Conservation (phyloP, 2,329 filamentous ascomycete genomes). For the Botrytis paeoniae region DNA sequence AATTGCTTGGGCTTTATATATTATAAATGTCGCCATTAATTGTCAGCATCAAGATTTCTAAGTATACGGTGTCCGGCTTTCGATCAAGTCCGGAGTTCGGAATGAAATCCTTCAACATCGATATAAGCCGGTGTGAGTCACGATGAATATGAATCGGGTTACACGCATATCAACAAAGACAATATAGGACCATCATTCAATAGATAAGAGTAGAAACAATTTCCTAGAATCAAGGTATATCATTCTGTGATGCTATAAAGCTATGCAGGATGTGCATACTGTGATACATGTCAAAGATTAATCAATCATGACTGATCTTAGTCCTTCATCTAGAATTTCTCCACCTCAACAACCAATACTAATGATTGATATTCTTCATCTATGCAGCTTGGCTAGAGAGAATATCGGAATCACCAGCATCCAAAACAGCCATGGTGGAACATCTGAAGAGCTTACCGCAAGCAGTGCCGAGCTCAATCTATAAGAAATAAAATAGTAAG, state of each 20-base stretch:
- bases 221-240: conserved; percentile 25
- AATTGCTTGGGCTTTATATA: conserved; percentile 19
- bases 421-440: conserved; percentile 94
- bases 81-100: background rate
- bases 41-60: background rate
- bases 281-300: conserved; percentile 12
- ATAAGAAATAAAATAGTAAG: conserved; percentile 54
- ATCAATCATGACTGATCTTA: conserved; percentile 11
- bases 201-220: background rate
- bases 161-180: background rate
- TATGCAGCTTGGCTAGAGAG: conserved; percentile 72
- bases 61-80: background rate
- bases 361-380: conserved; percentile 28
- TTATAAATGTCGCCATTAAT: background rate
- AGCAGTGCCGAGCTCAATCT: conserved; percentile 98
- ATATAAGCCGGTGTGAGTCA: background rate
- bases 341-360: conserved; percentile 9
- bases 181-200: background rate
- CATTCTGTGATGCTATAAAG: conserved; percentile 31
- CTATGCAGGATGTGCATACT: conserved; percentile 20
- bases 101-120: background rate
- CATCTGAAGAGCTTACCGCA: conserved; percentile 99
- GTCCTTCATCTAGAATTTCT: conserved; percentile 14
- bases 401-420: conserved; percentile 98
- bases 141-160: background rate